These are phyloP conservation scores for Xerocomellus amylosporus DNA, from an alignment of 768 basidiomycete genomes.

Conservation along the genomic window DNA sequence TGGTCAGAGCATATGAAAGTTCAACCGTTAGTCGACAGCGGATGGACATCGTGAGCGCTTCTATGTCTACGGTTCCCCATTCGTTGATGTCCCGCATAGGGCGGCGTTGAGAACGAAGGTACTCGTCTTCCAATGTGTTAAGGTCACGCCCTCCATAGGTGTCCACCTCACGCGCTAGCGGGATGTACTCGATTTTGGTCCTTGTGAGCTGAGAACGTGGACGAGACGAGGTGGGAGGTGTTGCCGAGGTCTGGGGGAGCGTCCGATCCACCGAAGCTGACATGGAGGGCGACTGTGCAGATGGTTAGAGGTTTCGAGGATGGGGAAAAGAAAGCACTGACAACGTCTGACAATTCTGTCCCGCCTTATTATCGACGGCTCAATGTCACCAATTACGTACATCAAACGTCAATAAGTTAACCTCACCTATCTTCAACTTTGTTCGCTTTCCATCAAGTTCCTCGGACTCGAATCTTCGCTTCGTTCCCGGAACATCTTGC, in stretches of 20 bases:
- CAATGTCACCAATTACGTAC: constrained; percentile 27
- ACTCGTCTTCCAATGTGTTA: constrained; percentile 60
- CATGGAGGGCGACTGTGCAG: constrained; percentile 19
- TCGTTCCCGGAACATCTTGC: constrained; percentile 60
- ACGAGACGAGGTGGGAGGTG: constrained; percentile 34
- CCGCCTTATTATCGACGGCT: constrained; percentile 27
- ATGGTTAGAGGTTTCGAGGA: constrained; percentile 11
- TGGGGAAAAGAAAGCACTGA: constrained; percentile 33
- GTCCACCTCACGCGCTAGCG: constrained; percentile 70
- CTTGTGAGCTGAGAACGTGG: constrained; percentile 53
- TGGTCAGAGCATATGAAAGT: constrained; percentile 86
- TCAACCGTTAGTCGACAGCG: constrained; percentile 83
- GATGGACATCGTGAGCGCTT: constrained; percentile 89
- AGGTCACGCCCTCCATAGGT: constrained; percentile 83
- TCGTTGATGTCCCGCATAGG: constrained; percentile 73
- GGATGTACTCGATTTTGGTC: constrained; percentile 87
- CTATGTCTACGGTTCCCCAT: constrained; percentile 88
- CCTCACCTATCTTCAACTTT: constrained; percentile 69
- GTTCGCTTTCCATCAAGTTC: constrained; percentile 67
- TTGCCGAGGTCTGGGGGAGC: constrained; percentile 22
- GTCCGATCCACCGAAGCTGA: constrained; percentile 18
- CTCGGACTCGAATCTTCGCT: constrained; percentile 68
- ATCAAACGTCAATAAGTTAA: constrained; percentile 22
- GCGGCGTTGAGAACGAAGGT: constrained; percentile 48
- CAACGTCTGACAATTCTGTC: constrained; percentile 50